Base-by-base conservation (phyloP, 331 rosid species). In the Quercus lobata region DNA sequence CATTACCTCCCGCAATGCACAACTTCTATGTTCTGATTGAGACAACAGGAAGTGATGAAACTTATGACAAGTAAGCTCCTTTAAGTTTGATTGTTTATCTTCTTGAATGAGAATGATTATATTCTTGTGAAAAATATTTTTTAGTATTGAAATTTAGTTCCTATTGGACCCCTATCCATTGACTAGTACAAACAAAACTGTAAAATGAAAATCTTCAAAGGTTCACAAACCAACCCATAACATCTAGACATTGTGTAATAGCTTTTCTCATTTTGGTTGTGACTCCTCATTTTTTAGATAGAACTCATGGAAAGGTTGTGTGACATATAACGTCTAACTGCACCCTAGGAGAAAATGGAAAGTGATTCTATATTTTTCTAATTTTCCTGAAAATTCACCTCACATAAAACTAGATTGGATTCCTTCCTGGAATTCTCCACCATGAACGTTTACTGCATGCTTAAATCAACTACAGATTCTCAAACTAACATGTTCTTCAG, bases 1-100 rank as follows among this genome's bases (percentile, higher is more conserved):
- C 99, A 32, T 88, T 95, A 58, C 90, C 99, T 78, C 80, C 90
- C 1, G 77, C 89, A 37, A 60, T 68, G 84, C 93, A 93, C 86
- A 82, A 90, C 86, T 93, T 93, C 49, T 95, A 93, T 87, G 90
- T 95, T 79, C 78, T 95, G 86, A 91, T 95, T 53, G 98, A 95
- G 89, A 95, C 98, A 54, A 93, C 98, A 0, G 98, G 99, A 85
- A 91, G 92, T 83, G 90, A 91, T 86, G 98, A 93, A 86, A 77
- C 96, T 81, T 87, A 76, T 74, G 96, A 93, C 88, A 90, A 82
- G 99, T 95, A 79, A 79, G 73, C 22, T 77, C 80, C 74, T 80
- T 76, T 58, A 30, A 68, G 70, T 70, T 80, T 82, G 79, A 21
- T n/a, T 27, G 25, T 70, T 60, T 30, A 4, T 24, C 46, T 32